Evolutionary conservation across 164 flowering plant species (phyloP).

Genomic region (Chloranthus sessilifolius): DNA sequence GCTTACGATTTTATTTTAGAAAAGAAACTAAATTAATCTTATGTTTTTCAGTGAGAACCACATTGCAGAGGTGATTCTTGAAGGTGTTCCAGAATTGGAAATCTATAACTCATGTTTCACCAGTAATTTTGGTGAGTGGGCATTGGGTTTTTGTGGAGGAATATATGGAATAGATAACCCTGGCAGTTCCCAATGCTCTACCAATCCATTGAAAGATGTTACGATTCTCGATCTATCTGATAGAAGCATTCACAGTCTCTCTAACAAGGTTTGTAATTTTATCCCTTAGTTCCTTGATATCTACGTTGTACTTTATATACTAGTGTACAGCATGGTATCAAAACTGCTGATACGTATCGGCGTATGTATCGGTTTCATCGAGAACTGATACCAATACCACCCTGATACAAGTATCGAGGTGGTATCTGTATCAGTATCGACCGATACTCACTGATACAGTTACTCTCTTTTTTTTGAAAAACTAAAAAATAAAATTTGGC

Average conservation of each 20-base stretch:
- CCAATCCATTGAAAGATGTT: slow-evolving; percentile 35
- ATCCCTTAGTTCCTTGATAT: not conserved
- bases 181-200: slow-evolving; percentile 17
- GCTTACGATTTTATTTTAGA: not conserved
- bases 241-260: slow-evolving; percentile 59
- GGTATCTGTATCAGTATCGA: no score
- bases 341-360: no score
- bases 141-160: slow-evolving; percentile 87
- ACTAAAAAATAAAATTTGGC: no score
- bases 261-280: slow-evolving; percentile 46
- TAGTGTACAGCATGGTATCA: no score
- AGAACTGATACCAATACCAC: no score
- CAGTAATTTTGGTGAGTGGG: slow-evolving; percentile 66
- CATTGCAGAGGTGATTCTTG: slow-evolving; percentile 45
- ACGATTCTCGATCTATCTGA: slow-evolving; percentile 81
- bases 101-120: slow-evolving; percentile 78
- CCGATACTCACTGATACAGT: no score
- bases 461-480: no score
- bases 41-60: slow-evolving; percentile 32
- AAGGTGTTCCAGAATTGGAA: slow-evolving; percentile 58
- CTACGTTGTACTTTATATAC: not conserved
- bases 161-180: slow-evolving; percentile 63
- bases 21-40: slow-evolving; percentile 16
- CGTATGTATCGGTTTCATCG: no score
- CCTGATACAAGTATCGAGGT: no score